Percentiles rank a stretch among this genome's conserved stretches.
Conservation (phyloP, 306 rosid species). For the Quercus aquifolioides region DNA sequence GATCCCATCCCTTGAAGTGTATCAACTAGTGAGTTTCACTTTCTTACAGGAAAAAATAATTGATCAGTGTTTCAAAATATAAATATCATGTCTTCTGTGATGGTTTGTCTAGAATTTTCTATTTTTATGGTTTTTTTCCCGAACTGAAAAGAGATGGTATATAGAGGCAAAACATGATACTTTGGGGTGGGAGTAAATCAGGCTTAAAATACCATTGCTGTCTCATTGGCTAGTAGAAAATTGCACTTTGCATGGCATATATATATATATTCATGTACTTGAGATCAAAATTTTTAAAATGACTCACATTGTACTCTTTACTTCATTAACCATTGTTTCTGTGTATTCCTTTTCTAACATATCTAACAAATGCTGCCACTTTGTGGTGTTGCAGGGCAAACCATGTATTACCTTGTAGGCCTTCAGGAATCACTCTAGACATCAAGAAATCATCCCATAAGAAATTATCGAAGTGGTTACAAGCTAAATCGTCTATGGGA, state of each 20-base stretch:
- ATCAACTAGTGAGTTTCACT: not conserved
- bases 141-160: not conserved
- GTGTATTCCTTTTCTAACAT: not conserved
- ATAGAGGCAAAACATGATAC: not conserved
- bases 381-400: slow-evolving; percentile 61
- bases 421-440: slow-evolving; percentile 77
- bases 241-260: not conserved
- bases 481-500: slow-evolving; percentile 69
- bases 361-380: slow-evolving; percentile 12
- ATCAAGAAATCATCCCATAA: slow-evolving; percentile 89
- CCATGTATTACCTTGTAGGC: slow-evolving; percentile 82
- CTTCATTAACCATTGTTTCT: not conserved
- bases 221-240: not conserved
- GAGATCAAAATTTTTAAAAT: not conserved
- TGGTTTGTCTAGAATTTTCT: not conserved
- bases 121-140: too few relatives aligned
- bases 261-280: not conserved
- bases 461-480: slow-evolving; percentile 91
- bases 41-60: not conserved
- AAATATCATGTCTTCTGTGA: not conserved
- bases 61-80: not conserved
- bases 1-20: not conserved
- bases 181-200: not conserved
- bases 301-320: not conserved
- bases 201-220: not conserved